phyloP scores from a whole-genome alignment of 2,329 filamentous ascomycete species.

The Mariannaea elegans region DNA sequence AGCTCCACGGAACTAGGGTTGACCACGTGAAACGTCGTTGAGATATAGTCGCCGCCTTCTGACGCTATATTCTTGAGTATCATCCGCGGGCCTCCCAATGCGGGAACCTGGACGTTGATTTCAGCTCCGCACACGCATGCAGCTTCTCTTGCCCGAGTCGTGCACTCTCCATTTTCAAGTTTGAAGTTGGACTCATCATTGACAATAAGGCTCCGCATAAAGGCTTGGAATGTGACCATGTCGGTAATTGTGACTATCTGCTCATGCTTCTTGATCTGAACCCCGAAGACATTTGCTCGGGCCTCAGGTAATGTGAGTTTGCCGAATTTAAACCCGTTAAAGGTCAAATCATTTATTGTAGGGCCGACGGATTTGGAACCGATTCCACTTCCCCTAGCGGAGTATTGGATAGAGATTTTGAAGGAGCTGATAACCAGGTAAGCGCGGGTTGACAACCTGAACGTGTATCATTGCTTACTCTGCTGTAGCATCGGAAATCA shows the following conservation, averaged over 20 bases:
- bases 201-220: slow-evolving; percentile 43
- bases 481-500: slow-evolving; percentile 42
- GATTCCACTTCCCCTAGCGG: slow-evolving; percentile 42
- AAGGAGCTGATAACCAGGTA: slow-evolving; percentile 39
- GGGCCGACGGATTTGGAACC: slow-evolving; percentile 43
- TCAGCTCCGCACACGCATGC: slow-evolving; percentile 36
- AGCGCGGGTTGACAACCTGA: not conserved
- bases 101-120: slow-evolving; percentile 41
- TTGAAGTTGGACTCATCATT: slow-evolving; percentile 40
- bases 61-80: slow-evolving; percentile 34
- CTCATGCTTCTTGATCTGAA: slow-evolving; percentile 37
- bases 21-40: slow-evolving; percentile 34
- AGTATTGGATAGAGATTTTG: slow-evolving; percentile 40
- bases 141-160: slow-evolving; percentile 38
- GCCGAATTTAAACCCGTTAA: slow-evolving; percentile 41
- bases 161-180: slow-evolving; percentile 42
- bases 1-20: slow-evolving; percentile 46
- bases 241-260: slow-evolving; percentile 43
- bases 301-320: slow-evolving; percentile 43
- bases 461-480: slow-evolving; percentile 36
- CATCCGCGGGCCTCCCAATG: slow-evolving; percentile 39
- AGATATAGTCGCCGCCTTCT: slow-evolving; percentile 25
- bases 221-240: slow-evolving; percentile 40
- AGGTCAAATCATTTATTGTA: slow-evolving; percentile 43
- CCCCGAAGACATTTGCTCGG: slow-evolving; percentile 40